Base-by-base conservation (phyloP, 192 early-diverging fungal genomes). In the Backusella mclennaniae region DNA sequence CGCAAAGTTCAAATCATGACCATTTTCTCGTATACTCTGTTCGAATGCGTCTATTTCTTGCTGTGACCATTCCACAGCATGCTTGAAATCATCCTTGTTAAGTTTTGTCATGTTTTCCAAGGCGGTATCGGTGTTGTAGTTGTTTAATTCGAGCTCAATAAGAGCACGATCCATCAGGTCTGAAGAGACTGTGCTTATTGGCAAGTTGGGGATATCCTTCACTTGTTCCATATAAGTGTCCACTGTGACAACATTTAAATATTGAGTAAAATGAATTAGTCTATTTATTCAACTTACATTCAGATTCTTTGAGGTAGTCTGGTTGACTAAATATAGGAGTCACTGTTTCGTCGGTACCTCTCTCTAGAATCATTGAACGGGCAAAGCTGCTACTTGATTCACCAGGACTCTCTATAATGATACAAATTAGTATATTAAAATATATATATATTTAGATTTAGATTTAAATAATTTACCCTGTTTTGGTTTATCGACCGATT, bases 131-230 rank as follows among this genome's bases (percentile, higher is more conserved):
- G 86, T 84, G 74, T 93, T 84, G 56, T 88, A 93, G 6, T 72
- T 76, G 33, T 78, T 83, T 21, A 80, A 46, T 11, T 88, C 84
- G 23, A 93, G 76, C 9, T 83, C 83, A 52, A 86, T 71, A 36
- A 95, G 79, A 6, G 90, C 92, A 12, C 84, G 80, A 68, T 94
- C 93, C 68, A 90, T 85, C 46, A 89, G 73, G 77, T 94, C 93
- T 68, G 89, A 76, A 7, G 90, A 91, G 66, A 88, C 85, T 0
- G 63, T 74, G 11, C 83, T 71, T n/a, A 84, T 26, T 3, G 87
- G 81, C 1, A 86, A 69, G 14, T 80, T 49, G 0, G 69, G 49
- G 7, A 85, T 35, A 4, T 71, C 69, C 23, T 79, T 79, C 0
- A 87, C 82, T 11, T 68, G 41, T 17, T 71, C 66, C 73, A 88